These are phyloP conservation scores for Cercospora berteroae DNA, from an alignment of 2,329 filamentous ascomycete genomes.

Conservation along the genomic window DNA sequence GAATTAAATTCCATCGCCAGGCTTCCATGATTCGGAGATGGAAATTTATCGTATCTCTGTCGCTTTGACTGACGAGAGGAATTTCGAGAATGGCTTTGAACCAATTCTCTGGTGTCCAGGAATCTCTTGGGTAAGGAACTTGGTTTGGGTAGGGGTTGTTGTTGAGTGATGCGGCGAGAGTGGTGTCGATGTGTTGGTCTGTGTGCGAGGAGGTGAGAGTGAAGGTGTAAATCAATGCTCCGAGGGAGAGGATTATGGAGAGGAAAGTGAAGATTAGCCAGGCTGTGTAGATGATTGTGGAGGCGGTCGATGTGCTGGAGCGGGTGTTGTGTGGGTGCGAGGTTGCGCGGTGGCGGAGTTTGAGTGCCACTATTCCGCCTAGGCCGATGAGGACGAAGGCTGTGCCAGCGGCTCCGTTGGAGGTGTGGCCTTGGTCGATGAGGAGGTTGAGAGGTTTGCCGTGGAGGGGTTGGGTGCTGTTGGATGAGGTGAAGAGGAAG, in stretches of 20 bases:
- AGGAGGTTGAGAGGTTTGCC: slow-evolving; percentile 43
- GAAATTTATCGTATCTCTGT: slow-evolving; percentile 22
- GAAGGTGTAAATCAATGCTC: slow-evolving; percentile 32
- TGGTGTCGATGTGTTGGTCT: slow-evolving; percentile 29
- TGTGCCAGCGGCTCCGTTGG: slow-evolving; percentile 35
- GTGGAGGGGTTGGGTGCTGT: slow-evolving; percentile 37
- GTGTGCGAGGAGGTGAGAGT: slow-evolving; percentile 26
- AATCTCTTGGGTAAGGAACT: slow-evolving; percentile 29
- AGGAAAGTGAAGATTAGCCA: slow-evolving; percentile 31
- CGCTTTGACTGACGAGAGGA: slow-evolving; percentile 16
- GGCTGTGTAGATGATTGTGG: slow-evolving; percentile 19
- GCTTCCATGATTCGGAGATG: slow-evolving; percentile 29
- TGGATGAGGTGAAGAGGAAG: slow-evolving; percentile 26
- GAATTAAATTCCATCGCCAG: slow-evolving; percentile 37
- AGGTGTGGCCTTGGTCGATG: slow-evolving; percentile 34
- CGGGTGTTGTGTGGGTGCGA: not conserved
- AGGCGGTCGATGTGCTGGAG: not conserved
- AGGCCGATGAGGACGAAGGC: slow-evolving; percentile 34
- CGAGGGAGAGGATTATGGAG: slow-evolving; percentile 28
- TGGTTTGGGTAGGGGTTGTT: slow-evolving; percentile 32
- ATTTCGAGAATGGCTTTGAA: slow-evolving; percentile 30
- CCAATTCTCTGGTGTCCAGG: slow-evolving; percentile 36
- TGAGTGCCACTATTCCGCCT: slow-evolving; percentile 29
- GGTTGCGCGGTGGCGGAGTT: slow-evolving; percentile 19
- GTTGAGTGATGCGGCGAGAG: slow-evolving; percentile 23